These are phyloP conservation scores for Fraxinus anomala DNA, from an alignment of 257 asterid genomes.

Conservation along the genomic window DNA sequence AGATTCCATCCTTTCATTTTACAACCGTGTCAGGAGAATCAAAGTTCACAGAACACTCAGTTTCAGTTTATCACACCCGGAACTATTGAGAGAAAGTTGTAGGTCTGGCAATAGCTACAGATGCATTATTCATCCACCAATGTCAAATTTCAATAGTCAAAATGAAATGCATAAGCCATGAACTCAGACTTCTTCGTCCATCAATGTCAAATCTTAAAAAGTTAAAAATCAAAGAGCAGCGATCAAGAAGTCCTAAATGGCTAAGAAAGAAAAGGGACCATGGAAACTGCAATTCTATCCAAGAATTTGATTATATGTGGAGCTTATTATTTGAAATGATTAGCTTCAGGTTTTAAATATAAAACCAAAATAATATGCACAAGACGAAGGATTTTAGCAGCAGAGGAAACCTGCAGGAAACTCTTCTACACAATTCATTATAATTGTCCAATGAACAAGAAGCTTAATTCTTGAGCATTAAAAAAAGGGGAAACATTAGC, in stretches of 20 bases:
- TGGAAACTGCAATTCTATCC: not conserved
- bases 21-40: not conserved
- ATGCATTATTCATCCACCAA: not conserved
- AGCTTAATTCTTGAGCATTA: not conserved
- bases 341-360: not conserved
- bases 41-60: not conserved
- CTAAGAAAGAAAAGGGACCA: not conserved
- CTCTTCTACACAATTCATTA: not conserved
- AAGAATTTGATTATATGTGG: not conserved
- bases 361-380: not conserved
- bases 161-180: not conserved
- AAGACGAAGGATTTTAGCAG: slow-evolving; percentile 8
- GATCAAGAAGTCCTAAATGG: not conserved
- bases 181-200: not conserved
- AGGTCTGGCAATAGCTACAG: not conserved
- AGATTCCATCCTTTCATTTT: not conserved
- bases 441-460: not conserved
- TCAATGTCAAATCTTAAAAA: not conserved
- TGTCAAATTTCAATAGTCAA: not conserved
- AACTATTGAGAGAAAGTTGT: not conserved
- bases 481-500: not conserved
- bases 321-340: not conserved
- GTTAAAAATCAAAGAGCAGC: not conserved
- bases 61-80: not conserved
- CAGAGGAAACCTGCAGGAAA: not conserved